Percentiles rank a stretch among this genome's conserved stretches.
Evolutionary conservation across 805 yeast species (phyloP).

Genomic region (Sugiyamaella qingdaonensis): DNA sequence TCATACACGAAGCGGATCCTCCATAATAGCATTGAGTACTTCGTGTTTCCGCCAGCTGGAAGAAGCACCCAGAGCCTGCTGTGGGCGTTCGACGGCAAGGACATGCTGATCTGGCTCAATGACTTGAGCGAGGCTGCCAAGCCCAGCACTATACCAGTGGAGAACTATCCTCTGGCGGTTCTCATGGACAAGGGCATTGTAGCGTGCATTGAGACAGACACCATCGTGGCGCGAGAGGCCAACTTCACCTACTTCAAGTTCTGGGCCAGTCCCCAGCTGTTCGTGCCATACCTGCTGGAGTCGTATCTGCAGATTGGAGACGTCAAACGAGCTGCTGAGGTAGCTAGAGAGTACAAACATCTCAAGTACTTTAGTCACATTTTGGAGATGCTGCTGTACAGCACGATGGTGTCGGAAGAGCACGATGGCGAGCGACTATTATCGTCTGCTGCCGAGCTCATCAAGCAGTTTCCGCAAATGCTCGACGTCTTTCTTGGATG

Average conservation of each 20-base stretch:
- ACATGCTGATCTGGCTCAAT: constrained; percentile 27
- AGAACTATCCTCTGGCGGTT: constrained; percentile 49
- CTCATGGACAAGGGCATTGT: constrained; percentile 45
- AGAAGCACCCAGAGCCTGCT: constrained; percentile 26
- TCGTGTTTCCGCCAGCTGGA: constrained; percentile 25
- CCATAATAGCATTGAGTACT: constrained; percentile 37
- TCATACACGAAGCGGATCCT: constrained; percentile 26
- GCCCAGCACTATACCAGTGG: constrained; percentile 32
- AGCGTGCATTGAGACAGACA: constrained; percentile 47
- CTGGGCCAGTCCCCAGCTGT: constrained; percentile 31
- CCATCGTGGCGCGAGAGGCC: constrained; percentile 32
- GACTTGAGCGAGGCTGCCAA: constrained; percentile 8
- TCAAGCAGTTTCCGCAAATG: constrained; percentile 34
- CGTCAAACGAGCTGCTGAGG: constrained; percentile 20
- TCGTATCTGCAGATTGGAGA: constrained; percentile 24
- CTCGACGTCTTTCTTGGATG: constrained; percentile 42
- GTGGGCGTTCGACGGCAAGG: constrained; percentile 41
- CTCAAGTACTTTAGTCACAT: constrained; percentile 40
- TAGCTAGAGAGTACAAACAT: constrained; percentile 30
- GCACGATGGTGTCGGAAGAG: constrained; percentile 29
- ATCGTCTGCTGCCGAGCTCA: constrained; percentile 26
- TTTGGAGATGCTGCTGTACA: constrained; percentile 38
- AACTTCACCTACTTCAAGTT: constrained; percentile 31
- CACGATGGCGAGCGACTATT: constrained; percentile 11
- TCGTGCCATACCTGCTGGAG: constrained; percentile 32